Evolutionary conservation across 208 protist species (phyloP).

Genomic region (Trypanosoma platydactyli): DNA sequence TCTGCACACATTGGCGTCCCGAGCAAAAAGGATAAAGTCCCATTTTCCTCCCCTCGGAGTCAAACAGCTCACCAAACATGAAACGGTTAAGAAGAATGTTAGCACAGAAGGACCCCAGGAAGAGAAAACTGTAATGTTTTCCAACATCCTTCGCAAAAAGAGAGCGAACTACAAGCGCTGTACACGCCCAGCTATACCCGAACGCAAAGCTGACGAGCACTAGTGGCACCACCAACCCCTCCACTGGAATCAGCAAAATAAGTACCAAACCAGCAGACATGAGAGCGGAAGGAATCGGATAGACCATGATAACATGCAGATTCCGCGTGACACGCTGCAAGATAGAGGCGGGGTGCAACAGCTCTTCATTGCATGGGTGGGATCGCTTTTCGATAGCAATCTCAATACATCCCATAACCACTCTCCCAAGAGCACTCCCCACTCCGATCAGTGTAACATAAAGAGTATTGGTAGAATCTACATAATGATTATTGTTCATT

Average conservation of each 20-base stretch:
- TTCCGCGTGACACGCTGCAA: slow-evolving; percentile 19
- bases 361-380: not conserved
- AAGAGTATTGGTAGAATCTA: slow-evolving; percentile 34
- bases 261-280: slow-evolving; percentile 43
- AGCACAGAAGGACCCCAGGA: slow-evolving; percentile 49
- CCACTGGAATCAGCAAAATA: slow-evolving; percentile 35
- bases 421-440: slow-evolving; percentile 57
- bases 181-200: slow-evolving; percentile 55
- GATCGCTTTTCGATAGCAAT: slow-evolving; percentile 32
- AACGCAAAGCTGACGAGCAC: slow-evolving; percentile 49
- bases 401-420: slow-evolving; percentile 54
- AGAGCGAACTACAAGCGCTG: slow-evolving; percentile 39
- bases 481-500: slow-evolving; percentile 47
- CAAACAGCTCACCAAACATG: slow-evolving; percentile 73
- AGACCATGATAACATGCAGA: slow-evolving; percentile 38
- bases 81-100: slow-evolving; percentile 72
- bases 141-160: slow-evolving; percentile 62
- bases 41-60: slow-evolving; percentile 37
- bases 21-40: slow-evolving; percentile 43
- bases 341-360: slow-evolving; percentile 20
- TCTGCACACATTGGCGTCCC: slow-evolving; percentile 44
- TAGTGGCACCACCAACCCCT: slow-evolving; percentile 49
- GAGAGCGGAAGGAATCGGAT: slow-evolving; percentile 37
- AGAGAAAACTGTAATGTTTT: slow-evolving; percentile 76
- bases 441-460: slow-evolving; percentile 59